phyloP scores from a whole-genome alignment of 768 basidiomycete genomes.

The Boletus patriciae region DNA sequence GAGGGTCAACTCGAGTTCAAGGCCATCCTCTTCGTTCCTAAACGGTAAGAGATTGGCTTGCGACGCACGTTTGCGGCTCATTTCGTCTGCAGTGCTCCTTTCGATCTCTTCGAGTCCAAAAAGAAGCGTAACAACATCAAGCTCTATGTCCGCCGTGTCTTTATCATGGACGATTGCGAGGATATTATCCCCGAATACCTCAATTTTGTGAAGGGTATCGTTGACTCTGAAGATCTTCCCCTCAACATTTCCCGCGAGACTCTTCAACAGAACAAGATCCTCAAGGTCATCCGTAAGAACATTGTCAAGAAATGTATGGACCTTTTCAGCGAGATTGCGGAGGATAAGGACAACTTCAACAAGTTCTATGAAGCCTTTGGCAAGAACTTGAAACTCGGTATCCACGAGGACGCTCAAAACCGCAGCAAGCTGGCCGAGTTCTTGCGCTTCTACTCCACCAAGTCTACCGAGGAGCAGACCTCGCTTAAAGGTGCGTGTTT shows the following conservation, averaged over 20 bases:
- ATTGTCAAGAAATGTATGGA: constrained; percentile 98
- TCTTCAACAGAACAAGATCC: constrained; percentile 99
- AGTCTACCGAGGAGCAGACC: constrained; percentile 83
- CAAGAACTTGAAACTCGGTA: constrained; percentile 99
- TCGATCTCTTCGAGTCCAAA: constrained; percentile 99
- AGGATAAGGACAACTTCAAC: constrained; percentile 98
- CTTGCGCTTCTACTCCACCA: constrained; percentile 98
- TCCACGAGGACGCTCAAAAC: constrained; percentile 99
- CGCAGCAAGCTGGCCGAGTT: constrained; percentile 99
- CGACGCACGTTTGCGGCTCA: not conserved
- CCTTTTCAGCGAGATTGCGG: constrained; percentile 91
- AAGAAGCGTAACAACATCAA: constrained; percentile 99
- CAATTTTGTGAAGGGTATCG: constrained; percentile 99
- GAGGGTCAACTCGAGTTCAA: constrained; percentile 99
- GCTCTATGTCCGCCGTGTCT: constrained; percentile 99
- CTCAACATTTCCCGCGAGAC: constrained; percentile 99
- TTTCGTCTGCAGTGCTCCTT: constrained; percentile 70
- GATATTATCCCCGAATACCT: constrained; percentile 99
- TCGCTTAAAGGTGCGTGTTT: constrained; percentile 81
- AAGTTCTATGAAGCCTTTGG: constrained; percentile 99
- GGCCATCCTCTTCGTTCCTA: constrained; percentile 96
- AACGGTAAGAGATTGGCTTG: constrained; percentile 59
- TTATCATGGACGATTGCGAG: constrained; percentile 99
- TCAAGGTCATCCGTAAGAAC: constrained; percentile 99
- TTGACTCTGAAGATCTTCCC: constrained; percentile 99